Conservation (phyloP, 495 filamentous ascomycete species). For the Aspergillus taichungensis region DNA sequence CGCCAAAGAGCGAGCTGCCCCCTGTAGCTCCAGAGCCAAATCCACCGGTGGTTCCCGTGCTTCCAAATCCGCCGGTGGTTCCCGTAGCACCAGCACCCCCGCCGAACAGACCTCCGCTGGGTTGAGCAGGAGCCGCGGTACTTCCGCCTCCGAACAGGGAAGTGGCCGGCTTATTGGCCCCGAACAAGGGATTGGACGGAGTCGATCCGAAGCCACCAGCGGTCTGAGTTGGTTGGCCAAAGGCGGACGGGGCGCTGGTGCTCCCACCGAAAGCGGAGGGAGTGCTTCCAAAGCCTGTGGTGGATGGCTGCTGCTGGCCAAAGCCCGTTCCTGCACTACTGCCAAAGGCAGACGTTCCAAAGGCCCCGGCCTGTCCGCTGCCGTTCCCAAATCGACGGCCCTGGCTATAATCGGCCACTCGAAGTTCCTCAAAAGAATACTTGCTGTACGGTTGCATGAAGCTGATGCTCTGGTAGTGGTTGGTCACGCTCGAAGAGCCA, state of each 20-base stretch:
- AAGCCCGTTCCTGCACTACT: constrained; percentile 25
- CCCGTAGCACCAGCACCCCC: constrained; percentile 16
- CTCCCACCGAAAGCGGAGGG: constrained; percentile 46
- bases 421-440: constrained; percentile 83
- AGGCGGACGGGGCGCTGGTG: constrained; percentile 36
- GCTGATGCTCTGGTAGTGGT: constrained; percentile 78
- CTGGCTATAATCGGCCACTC: constrained; percentile 80
- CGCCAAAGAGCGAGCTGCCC: constrained; percentile 42
- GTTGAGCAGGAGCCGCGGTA: constrained; percentile 16
- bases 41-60: constrained; percentile 15
- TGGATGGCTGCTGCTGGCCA: constrained; percentile 26
- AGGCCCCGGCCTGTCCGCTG: constrained; percentile 73
- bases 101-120: constrained; percentile 16
- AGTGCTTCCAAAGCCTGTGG: constrained; percentile 43
- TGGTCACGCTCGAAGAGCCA: constrained; percentile 43
- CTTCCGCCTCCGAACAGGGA: constrained; percentile 29
- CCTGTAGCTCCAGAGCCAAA: constrained; percentile 27
- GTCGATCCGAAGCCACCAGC: constrained; percentile 50
- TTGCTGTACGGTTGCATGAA: constrained; percentile 82
- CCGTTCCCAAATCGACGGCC: constrained; percentile 74
- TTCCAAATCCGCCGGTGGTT: constrained; percentile 23
- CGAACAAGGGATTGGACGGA: constrained; percentile 31
- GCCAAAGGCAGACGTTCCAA: constrained; percentile 51
- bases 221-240: constrained; percentile 40
- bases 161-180: constrained; percentile 29